Percentiles rank a stretch among this genome's conserved stretches.
Conservation (phyloP, 2,329 filamentous ascomycete species). For the Pleomassaria siparia region DNA sequence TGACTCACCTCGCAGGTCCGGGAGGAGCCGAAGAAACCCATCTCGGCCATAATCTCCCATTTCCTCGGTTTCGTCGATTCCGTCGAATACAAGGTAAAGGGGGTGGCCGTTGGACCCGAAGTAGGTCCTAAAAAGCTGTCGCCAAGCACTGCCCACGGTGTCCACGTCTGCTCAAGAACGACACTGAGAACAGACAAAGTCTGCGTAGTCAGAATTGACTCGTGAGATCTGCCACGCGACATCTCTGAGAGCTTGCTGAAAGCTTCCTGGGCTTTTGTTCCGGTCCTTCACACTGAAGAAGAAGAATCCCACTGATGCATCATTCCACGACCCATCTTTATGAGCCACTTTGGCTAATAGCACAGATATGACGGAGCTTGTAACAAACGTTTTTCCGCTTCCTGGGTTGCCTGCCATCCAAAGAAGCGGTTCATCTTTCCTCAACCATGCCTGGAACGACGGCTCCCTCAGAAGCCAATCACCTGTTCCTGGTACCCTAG, state of each 20-base stretch:
- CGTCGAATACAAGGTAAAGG: conserved; percentile 1
- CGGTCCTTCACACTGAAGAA: neutral
- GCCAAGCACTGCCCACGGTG: neutral
- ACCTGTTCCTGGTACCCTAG: neutral
- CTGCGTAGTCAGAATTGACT: neutral
- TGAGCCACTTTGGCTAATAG: too few relatives aligned
- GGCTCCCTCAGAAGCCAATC: conserved; percentile 1
- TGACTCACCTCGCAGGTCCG: neutral
- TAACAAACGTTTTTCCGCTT: conserved; percentile 1
- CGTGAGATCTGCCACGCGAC: neutral
- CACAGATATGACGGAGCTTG: neutral
- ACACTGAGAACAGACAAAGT: conserved; percentile 1
- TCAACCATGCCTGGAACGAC: neutral
- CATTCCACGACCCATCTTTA: neutral
- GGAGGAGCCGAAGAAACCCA: neutral
- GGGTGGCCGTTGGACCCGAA: neutral
- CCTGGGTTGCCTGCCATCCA: neutral
- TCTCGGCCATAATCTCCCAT: neutral
- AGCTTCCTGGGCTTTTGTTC: neutral
- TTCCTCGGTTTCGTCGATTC: neutral
- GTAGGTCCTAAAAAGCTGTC: neutral
- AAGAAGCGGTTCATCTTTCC: neutral
- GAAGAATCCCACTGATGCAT: neutral
- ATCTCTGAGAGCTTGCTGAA: conserved; percentile 1
- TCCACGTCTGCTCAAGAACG: neutral